Conservation (phyloP, 768 basidiomycete genomes). For the Crucibulum laeve region DNA sequence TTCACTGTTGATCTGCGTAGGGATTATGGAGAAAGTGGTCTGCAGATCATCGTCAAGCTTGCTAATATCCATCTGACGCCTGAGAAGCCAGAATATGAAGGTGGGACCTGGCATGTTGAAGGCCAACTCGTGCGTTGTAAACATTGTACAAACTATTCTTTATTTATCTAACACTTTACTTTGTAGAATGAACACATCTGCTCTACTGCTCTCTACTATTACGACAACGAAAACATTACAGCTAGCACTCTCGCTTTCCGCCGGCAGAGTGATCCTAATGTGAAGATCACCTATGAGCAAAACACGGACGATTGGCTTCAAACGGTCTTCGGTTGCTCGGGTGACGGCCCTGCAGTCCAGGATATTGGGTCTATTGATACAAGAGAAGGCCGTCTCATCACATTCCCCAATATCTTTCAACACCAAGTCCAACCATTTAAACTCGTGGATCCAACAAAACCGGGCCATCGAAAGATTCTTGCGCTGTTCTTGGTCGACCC, state of each 20-base stretch:
- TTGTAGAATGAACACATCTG: constrained; percentile 18
- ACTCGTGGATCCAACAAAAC: constrained; percentile 26
- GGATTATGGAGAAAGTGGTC: constrained; percentile 7
- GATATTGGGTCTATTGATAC: constrained; percentile 23
- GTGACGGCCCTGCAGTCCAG: constrained; percentile 14
- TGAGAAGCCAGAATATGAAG: constrained; percentile 28
- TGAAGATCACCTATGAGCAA: constrained; percentile 11
- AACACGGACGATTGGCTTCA: constrained; percentile 14
- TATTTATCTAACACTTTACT: neutral
- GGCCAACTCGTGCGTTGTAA: constrained; percentile 14
- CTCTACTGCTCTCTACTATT: constrained; percentile 18
- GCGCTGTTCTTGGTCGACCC: constrained; percentile 34
- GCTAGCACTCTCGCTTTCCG: constrained; percentile 24
- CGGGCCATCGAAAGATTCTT: constrained; percentile 35
- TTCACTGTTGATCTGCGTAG: constrained; percentile 5
- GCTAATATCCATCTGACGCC: constrained; percentile 28
- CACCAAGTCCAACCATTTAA: constrained; percentile 28
- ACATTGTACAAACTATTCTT: neutral
- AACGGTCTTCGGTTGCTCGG: constrained; percentile 10
- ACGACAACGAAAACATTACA: constrained; percentile 23
- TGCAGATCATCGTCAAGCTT: constrained; percentile 28
- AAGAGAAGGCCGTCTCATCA: constrained; percentile 21
- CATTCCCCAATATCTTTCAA: constrained; percentile 32
- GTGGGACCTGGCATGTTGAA: constrained; percentile 35
- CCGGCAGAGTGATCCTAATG: constrained; percentile 7